These are phyloP conservation scores for Canariomyces notabilis DNA, from an alignment of 2,329 filamentous ascomycete species.

Conservation along the genomic window DNA sequence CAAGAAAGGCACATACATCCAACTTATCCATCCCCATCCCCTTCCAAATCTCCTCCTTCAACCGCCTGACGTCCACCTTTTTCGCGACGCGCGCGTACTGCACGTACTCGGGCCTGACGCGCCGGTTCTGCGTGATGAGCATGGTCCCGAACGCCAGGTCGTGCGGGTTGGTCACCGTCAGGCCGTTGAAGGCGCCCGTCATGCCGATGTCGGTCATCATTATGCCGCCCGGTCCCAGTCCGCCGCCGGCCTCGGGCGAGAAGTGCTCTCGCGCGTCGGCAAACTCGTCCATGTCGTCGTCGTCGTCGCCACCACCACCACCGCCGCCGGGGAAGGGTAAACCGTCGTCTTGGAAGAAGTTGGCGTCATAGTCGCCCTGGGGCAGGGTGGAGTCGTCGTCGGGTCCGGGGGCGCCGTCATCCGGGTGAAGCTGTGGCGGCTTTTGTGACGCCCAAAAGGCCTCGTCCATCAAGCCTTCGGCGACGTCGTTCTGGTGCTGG, in stretches of 20 bases:
- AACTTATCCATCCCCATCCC: constrained; percentile 55
- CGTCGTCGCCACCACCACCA: constrained; percentile 61
- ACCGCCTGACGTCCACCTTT: constrained; percentile 63
- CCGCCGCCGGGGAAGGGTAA: constrained; percentile 58
- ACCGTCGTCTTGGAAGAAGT: constrained; percentile 92
- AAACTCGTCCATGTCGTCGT: constrained; percentile 61
- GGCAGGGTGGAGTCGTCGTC: constrained; percentile 52
- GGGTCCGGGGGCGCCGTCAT: constrained; percentile 22
- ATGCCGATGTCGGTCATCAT: constrained; percentile 41
- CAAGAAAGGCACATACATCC: constrained; percentile 38
- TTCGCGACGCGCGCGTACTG: constrained; percentile 66
- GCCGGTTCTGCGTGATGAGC: constrained; percentile 59
- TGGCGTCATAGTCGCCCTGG: constrained; percentile 84
- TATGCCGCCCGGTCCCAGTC: constrained; percentile 40
- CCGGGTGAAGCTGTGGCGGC: constrained; percentile 39
- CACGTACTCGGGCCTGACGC: constrained; percentile 62
- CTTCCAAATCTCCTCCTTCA: constrained; percentile 68
- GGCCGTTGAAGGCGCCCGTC: constrained; percentile 40
- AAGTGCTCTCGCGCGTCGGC: constrained; percentile 77
- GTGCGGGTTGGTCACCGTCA: constrained; percentile 41
- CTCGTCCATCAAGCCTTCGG: constrained; percentile 81
- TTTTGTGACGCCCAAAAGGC: constrained; percentile 86
- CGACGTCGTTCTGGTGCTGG: constrained; percentile 43
- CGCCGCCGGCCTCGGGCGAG: constrained; percentile 53
- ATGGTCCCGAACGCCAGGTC: constrained; percentile 58